These are phyloP conservation scores for Xylaria sp. DNA, from an alignment of 2,329 filamentous ascomycete species.

Conservation along the genomic window DNA sequence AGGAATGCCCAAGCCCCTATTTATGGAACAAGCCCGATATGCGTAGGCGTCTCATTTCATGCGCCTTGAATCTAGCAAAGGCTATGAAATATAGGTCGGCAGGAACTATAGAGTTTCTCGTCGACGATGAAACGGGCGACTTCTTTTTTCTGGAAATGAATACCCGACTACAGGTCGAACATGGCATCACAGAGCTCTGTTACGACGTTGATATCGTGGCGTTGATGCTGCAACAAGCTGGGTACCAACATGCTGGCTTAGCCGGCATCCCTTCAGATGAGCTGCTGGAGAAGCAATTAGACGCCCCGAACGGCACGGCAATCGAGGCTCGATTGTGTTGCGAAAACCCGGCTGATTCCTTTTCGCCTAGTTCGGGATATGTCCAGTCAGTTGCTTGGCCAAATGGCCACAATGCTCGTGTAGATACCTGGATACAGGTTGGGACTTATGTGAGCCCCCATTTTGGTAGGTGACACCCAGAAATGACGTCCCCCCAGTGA, in stretches of 20 bases:
- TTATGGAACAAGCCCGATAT: constrained; percentile 42
- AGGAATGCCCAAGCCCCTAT: constrained; percentile 69
- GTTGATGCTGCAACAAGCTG: constrained; percentile 44
- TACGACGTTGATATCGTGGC: constrained; percentile 74
- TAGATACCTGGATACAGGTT: constrained; percentile 66
- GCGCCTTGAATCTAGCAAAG: constrained; percentile 15
- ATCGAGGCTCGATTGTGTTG: constrained; percentile 47
- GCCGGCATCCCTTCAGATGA: constrained; percentile 20
- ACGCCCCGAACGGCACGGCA: constrained; percentile 35
- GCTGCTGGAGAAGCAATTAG: constrained; percentile 10
- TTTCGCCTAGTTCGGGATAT: constrained; percentile 60
- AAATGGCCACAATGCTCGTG: constrained; percentile 49
- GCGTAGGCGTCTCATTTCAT: constrained; percentile 32
- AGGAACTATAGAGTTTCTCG: constrained; percentile 57
- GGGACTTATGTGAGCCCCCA: constrained; percentile 59
- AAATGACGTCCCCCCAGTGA: background rate
- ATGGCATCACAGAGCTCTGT: constrained; percentile 78
- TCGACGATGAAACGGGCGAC: constrained; percentile 62
- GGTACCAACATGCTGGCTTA: constrained; percentile 31
- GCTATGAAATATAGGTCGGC: constrained; percentile 37
- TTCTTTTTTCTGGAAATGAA: constrained; percentile 62
- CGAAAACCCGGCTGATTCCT: constrained; percentile 60
- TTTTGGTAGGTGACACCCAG: constrained; percentile 46
- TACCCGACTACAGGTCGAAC: constrained; percentile 73
- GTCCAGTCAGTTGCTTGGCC: constrained; percentile 61